Evolutionary conservation across 2,329 filamentous ascomycete species (phyloP), one percentile per base, ranked within the genome.

Genomic region (Pseudocercospora fuligena): DNA sequence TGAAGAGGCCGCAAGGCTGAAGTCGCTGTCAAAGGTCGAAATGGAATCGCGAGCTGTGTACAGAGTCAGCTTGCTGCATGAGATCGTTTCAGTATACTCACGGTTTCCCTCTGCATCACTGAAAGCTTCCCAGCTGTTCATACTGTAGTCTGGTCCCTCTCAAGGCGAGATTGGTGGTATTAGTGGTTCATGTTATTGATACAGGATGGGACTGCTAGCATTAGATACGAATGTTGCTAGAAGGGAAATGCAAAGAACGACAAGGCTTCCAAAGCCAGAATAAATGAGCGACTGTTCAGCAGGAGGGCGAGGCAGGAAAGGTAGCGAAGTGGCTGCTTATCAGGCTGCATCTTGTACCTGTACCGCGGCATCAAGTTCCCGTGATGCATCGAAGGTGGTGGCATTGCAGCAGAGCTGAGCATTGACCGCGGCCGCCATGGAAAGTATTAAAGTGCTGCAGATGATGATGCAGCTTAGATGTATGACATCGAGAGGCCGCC

Each of bases 1-100:
- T 11, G 63, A 65, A 27, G 31, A 29, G n/a, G 56, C 46, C 9
- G 29, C 31, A 27, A 16, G 47, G 62, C 63, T 65, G 25, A 23
- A 54, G n/a, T 65, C 63, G 31, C 63, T 65, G 5, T 58, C 63
- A 9, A 65, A 56, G 16, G 63, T 65, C 31, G 47, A 40, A n/a
- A 57, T 21, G 1, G 63, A 61, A 21, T 61, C 58, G 23, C 63
- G 63, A 27, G 33, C 63, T 65, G 21, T 11, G 16, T 29, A 43
- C 14, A 14, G 47, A 51, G 23, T 51, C 21, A 51, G 47, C 19
- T 51, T 27, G 47, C 23, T 43, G n/a, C 40, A 19, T n/a, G 5
- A 19, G 40, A 43, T 19, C 16, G 40, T n/a, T 8, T 43, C 33
- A 49, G 8, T 9, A 49, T 3, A 23, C 46, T 49, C 19, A 49